Conservation (phyloP, 495 filamentous ascomycete genomes). For the Apiosordaria backusii region DNA sequence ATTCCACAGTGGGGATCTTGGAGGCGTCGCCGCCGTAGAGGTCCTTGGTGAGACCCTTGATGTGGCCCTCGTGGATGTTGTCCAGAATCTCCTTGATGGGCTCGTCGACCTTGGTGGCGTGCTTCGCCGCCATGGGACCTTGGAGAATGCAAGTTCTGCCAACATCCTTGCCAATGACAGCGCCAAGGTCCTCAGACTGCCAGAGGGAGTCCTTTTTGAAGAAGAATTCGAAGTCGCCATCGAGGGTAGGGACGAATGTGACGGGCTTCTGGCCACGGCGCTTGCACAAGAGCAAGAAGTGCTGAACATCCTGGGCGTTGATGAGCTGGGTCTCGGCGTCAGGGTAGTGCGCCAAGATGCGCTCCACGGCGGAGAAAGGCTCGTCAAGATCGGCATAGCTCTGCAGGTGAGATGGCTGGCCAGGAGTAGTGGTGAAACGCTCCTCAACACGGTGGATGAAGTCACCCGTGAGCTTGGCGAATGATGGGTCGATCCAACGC, state of each 20-base stretch:
- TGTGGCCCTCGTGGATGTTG: conserved; percentile 82
- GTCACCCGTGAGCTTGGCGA: conserved; percentile 78
- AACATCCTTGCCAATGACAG: conserved; percentile 93
- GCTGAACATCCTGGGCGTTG: conserved; percentile 94
- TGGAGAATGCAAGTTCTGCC: conserved; percentile 93
- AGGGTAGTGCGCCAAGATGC: conserved; percentile 76
- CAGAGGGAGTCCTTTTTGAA: conserved; percentile 99
- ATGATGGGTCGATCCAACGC: conserved; percentile 89
- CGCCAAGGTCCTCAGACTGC: conserved; percentile 96
- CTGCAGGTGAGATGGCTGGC: conserved; percentile 64
- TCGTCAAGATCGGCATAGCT: conserved; percentile 83
- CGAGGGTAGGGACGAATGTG: conserved; percentile 87
- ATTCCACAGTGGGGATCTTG: conserved; percentile 80
- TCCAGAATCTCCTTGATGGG: conserved; percentile 92
- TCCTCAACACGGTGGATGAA: conserved; percentile 96
- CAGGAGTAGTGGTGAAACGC: conserved; percentile 69
- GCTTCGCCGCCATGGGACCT: conserved; percentile 88
- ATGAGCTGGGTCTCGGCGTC: conserved; percentile 87
- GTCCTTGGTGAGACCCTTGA: conserved; percentile 71
- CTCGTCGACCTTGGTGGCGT: conserved; percentile 84
- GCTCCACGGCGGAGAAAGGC: conserved; percentile 71
- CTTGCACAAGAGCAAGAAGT: conserved; percentile 91
- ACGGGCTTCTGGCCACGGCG: conserved; percentile 93
- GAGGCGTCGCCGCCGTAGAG: conserved; percentile 70
- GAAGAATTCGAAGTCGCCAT: conserved; percentile 95